Conservation (phyloP, 208 protist genomes). For the Tetramitus jugosus region DNA sequence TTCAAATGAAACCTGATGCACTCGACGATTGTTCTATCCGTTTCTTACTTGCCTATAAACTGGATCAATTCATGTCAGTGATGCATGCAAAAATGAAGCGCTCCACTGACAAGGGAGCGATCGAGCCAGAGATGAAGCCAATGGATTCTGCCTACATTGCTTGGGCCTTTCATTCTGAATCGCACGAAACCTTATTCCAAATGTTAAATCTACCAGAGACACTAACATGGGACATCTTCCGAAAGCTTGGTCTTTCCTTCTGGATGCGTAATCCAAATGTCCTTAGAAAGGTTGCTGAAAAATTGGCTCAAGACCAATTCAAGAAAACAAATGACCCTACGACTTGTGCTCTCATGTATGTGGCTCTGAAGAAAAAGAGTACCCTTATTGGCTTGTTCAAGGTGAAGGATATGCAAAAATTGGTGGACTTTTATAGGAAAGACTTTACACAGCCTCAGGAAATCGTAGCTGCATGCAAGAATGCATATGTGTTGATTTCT, state of each 20-base stretch:
- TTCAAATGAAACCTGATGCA: neutral
- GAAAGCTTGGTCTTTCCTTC: conserved; percentile 28
- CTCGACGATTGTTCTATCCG: neutral
- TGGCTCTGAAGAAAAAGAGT: conserved; percentile 59
- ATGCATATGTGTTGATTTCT: conserved; percentile 72
- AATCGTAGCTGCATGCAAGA: conserved; percentile 63
- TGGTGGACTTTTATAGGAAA: conserved; percentile 73
- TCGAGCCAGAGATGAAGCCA: neutral
- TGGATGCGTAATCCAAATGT: conserved; percentile 38
- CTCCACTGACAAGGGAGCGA: no score
- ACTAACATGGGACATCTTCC: conserved; percentile 27
- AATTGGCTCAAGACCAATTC: conserved; percentile 61
- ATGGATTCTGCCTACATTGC: neutral
- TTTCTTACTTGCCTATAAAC: neutral
- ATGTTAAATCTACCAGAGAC: conserved; percentile 12
- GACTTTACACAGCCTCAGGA: conserved; percentile 63
- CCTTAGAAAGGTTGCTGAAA: conserved; percentile 34
- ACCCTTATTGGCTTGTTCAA: conserved; percentile 78
- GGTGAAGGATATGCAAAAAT: conserved; percentile 55
- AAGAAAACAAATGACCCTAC: conserved; percentile 56
- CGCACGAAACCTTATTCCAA: conserved; percentile 35
- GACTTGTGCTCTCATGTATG: conserved; percentile 73
- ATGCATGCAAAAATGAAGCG: neutral
- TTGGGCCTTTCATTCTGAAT: conserved; percentile 43
- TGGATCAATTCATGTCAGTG: neutral